Conservation (phyloP, 371 early-diverging fungal species). For the Rhizopus arrhizus region DNA sequence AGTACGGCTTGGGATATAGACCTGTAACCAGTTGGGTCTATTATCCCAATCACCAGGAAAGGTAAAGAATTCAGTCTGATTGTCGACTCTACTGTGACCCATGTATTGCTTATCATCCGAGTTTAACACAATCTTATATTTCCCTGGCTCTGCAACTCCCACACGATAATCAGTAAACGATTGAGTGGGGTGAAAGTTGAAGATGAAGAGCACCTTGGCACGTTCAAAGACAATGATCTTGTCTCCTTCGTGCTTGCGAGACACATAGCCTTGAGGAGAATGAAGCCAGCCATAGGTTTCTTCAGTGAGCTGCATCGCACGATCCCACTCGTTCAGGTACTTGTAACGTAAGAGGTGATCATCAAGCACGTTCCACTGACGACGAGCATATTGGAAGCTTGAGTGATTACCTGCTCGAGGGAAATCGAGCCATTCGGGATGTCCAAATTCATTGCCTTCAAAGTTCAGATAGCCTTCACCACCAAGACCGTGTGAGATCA, state of each 20-base stretch:
- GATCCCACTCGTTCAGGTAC: slow-evolving; percentile 88
- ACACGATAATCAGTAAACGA: slow-evolving; percentile 87
- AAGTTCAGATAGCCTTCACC: slow-evolving; percentile 97
- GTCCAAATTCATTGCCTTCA: slow-evolving; percentile 97
- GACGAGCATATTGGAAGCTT: slow-evolving; percentile 93
- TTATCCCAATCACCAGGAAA: slow-evolving; percentile 69
- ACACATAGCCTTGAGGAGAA: slow-evolving; percentile 75
- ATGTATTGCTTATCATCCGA: slow-evolving; percentile 76
- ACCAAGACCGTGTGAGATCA: slow-evolving; percentile 86
- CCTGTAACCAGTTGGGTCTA: slow-evolving; percentile 75
- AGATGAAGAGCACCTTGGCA: slow-evolving; percentile 82
- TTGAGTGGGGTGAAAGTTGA: slow-evolving; percentile 92
- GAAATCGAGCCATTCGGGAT: slow-evolving; percentile 98
- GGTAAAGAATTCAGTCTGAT: slow-evolving; percentile 63
- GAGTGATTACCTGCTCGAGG: slow-evolving; percentile 90
- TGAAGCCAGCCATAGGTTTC: slow-evolving; percentile 70
- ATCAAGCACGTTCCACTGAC: slow-evolving; percentile 91
- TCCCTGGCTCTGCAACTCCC: slow-evolving; percentile 71
- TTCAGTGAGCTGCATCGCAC: slow-evolving; percentile 81
- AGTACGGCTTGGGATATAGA: slow-evolving; percentile 34
- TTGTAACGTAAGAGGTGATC: slow-evolving; percentile 88
- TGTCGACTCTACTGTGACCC: slow-evolving; percentile 83
- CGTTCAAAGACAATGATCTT: slow-evolving; percentile 93
- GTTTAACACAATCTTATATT: slow-evolving; percentile 76
- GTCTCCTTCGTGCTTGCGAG: slow-evolving; percentile 90